Conservation (phyloP, 257 asterid genomes). For the Solanum arcanum region DNA sequence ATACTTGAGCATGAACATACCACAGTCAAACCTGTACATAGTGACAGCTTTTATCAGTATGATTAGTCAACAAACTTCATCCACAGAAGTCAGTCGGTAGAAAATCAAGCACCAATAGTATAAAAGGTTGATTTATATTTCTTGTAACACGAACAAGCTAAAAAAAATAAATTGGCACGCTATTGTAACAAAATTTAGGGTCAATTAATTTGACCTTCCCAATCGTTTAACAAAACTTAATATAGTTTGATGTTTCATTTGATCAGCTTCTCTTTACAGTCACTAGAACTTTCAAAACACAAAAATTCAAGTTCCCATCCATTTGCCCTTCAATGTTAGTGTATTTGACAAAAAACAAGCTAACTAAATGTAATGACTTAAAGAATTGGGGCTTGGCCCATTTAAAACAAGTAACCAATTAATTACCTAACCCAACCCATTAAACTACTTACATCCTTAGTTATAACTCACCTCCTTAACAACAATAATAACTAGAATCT, state of each 20-base stretch:
- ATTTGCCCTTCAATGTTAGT: not conserved
- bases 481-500: not conserved
- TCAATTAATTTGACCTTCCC: not conserved
- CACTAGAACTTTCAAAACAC: not conserved
- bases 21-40: slow-evolving; percentile 73
- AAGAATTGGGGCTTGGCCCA: not conserved
- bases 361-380: not conserved
- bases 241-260: not conserved
- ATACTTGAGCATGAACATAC: slow-evolving; percentile 89
- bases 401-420: not conserved
- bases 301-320: not conserved
- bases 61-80: not conserved
- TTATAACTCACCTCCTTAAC: not conserved
- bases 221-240: not conserved
- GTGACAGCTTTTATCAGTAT: not conserved
- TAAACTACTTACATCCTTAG: not conserved
- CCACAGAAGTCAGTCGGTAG: not conserved
- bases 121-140: not conserved
- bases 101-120: not conserved
- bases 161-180: not conserved
- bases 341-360: not conserved
- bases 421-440: not conserved
- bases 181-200: not conserved
- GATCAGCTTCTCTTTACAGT: not conserved
- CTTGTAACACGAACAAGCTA: not conserved